phyloP scores from a whole-genome alignment of 495 filamentous ascomycete species.

The Aspergillus baeticus region DNA sequence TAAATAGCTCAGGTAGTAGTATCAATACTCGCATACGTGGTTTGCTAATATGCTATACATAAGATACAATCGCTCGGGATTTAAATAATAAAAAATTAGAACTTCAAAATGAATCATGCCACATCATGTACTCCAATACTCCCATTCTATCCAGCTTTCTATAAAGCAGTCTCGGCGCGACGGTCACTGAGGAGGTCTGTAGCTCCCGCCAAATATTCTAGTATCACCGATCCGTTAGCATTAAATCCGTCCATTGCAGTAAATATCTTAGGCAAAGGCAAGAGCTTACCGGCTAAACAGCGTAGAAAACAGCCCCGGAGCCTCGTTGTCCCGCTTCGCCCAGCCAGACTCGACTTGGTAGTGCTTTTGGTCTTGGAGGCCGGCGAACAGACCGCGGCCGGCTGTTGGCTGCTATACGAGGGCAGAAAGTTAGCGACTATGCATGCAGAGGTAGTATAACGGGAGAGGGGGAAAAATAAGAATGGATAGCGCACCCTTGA shows the following conservation, averaged over 20 bases:
- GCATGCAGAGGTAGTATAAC: background rate
- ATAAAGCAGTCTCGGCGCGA: background rate
- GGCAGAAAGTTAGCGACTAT: background rate
- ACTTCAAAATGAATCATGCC: background rate
- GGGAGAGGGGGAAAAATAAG: background rate
- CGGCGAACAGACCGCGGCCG: constrained; percentile 46
- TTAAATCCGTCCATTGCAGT: background rate
- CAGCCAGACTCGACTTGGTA: constrained; percentile 46
- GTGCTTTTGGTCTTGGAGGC: constrained; percentile 43
- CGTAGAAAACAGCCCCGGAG: constrained; percentile 12
- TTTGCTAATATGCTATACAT: no score
- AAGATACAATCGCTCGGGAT: background rate
- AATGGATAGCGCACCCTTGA: constrained; percentile 23
- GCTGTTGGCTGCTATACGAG: constrained; percentile 30
- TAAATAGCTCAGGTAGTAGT: no score
- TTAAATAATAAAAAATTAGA: background rate
- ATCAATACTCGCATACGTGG: no score
- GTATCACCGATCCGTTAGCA: background rate
- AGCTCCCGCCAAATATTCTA: constrained; percentile 8
- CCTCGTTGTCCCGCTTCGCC: constrained; percentile 25
- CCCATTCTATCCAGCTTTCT: background rate
- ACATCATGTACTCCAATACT: background rate
- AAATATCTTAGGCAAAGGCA: background rate
- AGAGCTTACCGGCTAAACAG: constrained; percentile 15
- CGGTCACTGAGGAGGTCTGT: constrained; percentile 9